Evolutionary conservation across 1,139 yeast genomes (phyloP), one percentile per base, ranked within the genome.

Genomic region (Hansenula sp.): DNA sequence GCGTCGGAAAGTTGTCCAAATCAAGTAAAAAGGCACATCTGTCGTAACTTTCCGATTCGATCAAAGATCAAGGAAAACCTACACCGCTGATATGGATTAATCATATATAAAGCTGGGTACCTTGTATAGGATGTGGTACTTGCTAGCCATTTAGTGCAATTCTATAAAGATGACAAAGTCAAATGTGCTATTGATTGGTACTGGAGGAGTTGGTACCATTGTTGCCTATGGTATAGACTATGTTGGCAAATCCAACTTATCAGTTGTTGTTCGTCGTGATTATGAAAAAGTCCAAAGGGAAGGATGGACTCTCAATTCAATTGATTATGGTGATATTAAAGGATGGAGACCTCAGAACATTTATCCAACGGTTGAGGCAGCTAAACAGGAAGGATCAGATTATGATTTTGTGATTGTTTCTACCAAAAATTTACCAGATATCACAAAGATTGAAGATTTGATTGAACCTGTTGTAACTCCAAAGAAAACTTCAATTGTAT

Each of bases 181-280:
- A 13, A 42, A 45, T 29, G 44, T 47, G 12, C 42, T 47, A 2
- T 38, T 70, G 11, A 64, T 75, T 40, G 81, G 81, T 6, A 61
- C 75, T 34, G 81, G 81, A 10, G 81, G 84, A 26, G 79, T 79
- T 3, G 86, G 85, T 3, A 64, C 78, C 19, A 68, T 79, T 33
- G 77, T 75, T 18, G 79, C 82, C 5, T 67, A 70, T 43, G 69
- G 78, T 2, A 62, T 79, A 24, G 55, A 62, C 35, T 69, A 68
- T 42, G 63, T 60, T 4, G 62, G 59, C 3, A 65, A 66, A 40
- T 55, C 71, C 3, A 65, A 64, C 22, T 65, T 77, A 6, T 71
- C 81, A 1, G 64, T 75, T n/a, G 70, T 66, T 8, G 77, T 77
- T 7, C 64, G 84, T 49, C 68, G 79, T 18, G 82, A 76, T 49